Evolutionary conservation across 2,329 filamentous ascomycete genomes (phyloP).

Genomic region (Ophioceras dolichostomum): DNA sequence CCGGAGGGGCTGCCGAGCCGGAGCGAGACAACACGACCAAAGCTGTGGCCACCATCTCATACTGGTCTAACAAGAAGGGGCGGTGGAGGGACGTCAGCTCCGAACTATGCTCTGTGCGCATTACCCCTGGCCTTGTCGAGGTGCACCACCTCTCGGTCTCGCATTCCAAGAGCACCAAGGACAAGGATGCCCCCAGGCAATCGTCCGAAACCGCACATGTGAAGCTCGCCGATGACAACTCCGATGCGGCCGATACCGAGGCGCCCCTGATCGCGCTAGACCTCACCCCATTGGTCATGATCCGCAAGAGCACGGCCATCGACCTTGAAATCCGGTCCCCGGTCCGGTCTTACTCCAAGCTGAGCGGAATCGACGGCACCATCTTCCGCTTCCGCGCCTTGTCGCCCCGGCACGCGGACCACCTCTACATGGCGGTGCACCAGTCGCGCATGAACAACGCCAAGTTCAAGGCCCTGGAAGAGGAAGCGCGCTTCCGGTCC

Average conservation of each 20-base stretch:
- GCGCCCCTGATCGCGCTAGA: slow-evolving; percentile 58
- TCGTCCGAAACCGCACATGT: slow-evolving; percentile 19
- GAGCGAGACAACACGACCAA: slow-evolving; percentile 28
- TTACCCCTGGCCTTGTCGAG: slow-evolving; percentile 47
- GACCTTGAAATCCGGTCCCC: slow-evolving; percentile 91
- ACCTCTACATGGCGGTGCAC: slow-evolving; percentile 78
- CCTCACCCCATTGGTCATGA: slow-evolving; percentile 80
- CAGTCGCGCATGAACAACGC: slow-evolving; percentile 83
- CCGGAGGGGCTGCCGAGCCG: slow-evolving; percentile 35
- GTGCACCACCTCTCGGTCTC: slow-evolving; percentile 31
- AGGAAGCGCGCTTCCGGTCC: slow-evolving; percentile 58
- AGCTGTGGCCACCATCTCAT: slow-evolving; percentile 43
- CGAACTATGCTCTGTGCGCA: slow-evolving; percentile 39
- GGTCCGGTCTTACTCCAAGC: slow-evolving; percentile 57
- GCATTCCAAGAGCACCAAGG: slow-evolving; percentile 16
- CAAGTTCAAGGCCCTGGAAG: slow-evolving; percentile 61
- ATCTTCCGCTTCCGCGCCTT: slow-evolving; percentile 88
- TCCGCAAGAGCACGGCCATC: slow-evolving; percentile 80
- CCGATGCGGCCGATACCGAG: slow-evolving; percentile 17
- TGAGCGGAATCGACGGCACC: slow-evolving; percentile 49
- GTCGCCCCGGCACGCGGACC: slow-evolving; percentile 64
- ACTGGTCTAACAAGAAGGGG: slow-evolving; percentile 48
- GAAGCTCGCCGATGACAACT: slow-evolving; percentile 15
- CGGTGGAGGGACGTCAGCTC: slow-evolving; percentile 45
- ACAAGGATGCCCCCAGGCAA: slow-evolving; percentile 17